Conservation (phyloP, 768 basidiomycete species). For the Tulasnella sp. region DNA sequence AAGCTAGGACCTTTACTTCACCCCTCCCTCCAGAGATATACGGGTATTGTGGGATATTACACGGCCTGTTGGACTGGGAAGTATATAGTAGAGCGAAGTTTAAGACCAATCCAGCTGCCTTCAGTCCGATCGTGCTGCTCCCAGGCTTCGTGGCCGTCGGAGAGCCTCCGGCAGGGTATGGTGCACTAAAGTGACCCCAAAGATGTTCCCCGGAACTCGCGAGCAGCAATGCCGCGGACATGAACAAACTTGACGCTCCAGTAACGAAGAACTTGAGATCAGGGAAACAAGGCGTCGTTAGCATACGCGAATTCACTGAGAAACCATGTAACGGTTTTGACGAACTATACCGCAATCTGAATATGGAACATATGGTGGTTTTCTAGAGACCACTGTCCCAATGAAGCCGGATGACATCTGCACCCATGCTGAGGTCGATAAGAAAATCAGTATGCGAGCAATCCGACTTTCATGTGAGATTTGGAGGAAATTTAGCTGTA, state of each 20-base stretch:
- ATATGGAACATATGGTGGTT: not conserved
- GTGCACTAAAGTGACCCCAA: not conserved
- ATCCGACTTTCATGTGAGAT: not conserved
- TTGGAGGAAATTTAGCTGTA: not conserved
- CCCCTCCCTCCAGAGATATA: constrained; percentile 17
- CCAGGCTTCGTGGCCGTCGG: not conserved
- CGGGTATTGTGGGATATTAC: constrained; percentile 41
- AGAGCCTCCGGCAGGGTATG: not conserved
- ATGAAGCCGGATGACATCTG: not conserved
- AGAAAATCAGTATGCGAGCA: not conserved
- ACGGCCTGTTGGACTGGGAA: constrained; percentile 35
- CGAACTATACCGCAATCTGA: not conserved
- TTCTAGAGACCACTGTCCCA: not conserved
- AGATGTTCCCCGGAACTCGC: not conserved
- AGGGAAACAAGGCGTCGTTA: not conserved
- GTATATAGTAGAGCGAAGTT: not conserved
- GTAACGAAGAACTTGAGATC: not conserved
- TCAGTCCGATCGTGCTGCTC: constrained; percentile 33
- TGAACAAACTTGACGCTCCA: not conserved
- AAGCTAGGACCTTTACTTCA: constrained; percentile 24
- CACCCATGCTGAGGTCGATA: constrained; percentile 8
- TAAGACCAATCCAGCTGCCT: constrained; percentile 40
- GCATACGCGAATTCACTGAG: no score
- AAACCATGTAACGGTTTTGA: no score
- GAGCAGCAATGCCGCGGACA: not conserved